Conservation (phyloP, 306 rosid genomes). For the Inga laurina region DNA sequence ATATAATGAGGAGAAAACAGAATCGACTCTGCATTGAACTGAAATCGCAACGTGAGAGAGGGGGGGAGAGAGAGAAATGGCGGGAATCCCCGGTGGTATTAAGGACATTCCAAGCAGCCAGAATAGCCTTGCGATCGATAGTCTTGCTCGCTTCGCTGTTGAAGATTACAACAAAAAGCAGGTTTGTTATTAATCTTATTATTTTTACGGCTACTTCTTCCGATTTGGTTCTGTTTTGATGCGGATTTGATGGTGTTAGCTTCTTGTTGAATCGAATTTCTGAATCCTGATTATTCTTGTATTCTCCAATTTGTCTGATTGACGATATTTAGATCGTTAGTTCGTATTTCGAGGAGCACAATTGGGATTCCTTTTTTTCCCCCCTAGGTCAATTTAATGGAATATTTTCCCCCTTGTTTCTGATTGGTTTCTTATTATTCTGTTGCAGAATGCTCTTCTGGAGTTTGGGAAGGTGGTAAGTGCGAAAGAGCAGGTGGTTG, state of each 20-base stretch:
- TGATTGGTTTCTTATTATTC: background rate
- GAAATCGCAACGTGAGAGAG: background rate
- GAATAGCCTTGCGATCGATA: conserved; percentile 35
- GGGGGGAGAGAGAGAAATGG: background rate
- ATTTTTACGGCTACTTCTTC: background rate
- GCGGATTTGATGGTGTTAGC: background rate
- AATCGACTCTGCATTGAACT: too few relatives aligned
- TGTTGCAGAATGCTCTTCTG: conserved; percentile 40
- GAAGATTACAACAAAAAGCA: conserved; percentile 42
- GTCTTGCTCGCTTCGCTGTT: conserved; percentile 48
- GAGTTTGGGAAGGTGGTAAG: conserved; percentile 40
- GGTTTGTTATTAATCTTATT: conserved; percentile 11
- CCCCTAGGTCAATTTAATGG: background rate
- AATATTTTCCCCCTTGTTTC: background rate
- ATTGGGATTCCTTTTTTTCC: background rate
- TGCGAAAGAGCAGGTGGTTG: conserved; percentile 47
- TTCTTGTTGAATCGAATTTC: background rate
- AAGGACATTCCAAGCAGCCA: conserved; percentile 26
- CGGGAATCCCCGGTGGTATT: conserved; percentile 27
- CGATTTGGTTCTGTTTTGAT: background rate
- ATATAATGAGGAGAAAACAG: background rate
- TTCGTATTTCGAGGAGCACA: background rate
- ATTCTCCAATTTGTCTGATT: background rate
- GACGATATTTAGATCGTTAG: background rate
- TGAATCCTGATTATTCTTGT: background rate